Percentiles rank a stretch among this genome's conserved stretches.
These are phyloP conservation scores for Rhynchospora tenuis DNA, from an alignment of 176 grass and related monocot species.

Conservation along the genomic window DNA sequence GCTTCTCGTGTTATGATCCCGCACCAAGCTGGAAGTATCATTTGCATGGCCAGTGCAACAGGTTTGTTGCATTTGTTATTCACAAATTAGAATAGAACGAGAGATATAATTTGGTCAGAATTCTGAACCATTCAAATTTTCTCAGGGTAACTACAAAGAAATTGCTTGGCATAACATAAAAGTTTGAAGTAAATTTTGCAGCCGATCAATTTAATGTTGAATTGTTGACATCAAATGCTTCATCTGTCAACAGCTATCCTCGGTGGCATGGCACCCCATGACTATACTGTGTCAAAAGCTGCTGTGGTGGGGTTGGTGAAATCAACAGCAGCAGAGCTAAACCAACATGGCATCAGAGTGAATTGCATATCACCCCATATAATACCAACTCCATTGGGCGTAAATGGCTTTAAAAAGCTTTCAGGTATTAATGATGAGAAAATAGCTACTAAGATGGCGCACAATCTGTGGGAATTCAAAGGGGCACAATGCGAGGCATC, in stretches of 20 bases:
- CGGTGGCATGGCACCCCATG: not conserved
- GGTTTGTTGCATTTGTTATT: slow-evolving; percentile 16
- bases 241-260: not conserved
- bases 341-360: slow-evolving; percentile 44
- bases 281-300: slow-evolving; percentile 42
- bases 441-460: not conserved
- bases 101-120: slow-evolving; percentile 31
- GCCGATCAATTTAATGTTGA: not conserved
- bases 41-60: slow-evolving; percentile 56
- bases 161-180: not conserved
- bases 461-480: slow-evolving; percentile 28
- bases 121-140: not conserved
- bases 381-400: slow-evolving; percentile 31
- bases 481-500: slow-evolving; percentile 30
- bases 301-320: slow-evolving; percentile 37
- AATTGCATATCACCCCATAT: slow-evolving; percentile 54
- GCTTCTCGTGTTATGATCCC: slow-evolving; percentile 79
- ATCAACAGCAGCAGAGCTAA: slow-evolving; percentile 31
- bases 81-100: not conserved
- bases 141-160: not conserved
- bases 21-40: slow-evolving; percentile 35
- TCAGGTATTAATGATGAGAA: not conserved
- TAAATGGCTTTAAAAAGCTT: not conserved
- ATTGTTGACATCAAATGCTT: not conserved
- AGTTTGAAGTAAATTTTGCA: not conserved